phyloP scores from a whole-genome alignment of 768 basidiomycete genomes.

The Suillus paluster region DNA sequence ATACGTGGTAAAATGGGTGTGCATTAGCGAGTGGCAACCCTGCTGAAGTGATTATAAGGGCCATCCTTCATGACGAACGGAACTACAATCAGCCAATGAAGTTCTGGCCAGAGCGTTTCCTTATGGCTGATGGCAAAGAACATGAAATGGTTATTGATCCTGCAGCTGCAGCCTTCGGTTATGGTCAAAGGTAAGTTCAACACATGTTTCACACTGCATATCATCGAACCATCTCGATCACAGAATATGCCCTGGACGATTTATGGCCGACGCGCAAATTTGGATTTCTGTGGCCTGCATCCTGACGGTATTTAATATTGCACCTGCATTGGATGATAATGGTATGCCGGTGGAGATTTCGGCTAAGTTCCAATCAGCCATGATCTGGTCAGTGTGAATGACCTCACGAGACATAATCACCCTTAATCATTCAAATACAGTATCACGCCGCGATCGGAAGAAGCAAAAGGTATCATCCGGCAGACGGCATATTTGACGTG shows the following conservation, averaged over 20 bases:
- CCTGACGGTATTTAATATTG: conserved; percentile 32
- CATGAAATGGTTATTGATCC: conserved; percentile 35
- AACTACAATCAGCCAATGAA: conserved; percentile 38
- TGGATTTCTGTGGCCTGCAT: conserved; percentile 39
- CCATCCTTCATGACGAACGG: conserved; percentile 42
- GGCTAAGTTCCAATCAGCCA: conserved; percentile 32
- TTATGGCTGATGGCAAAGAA: conserved; percentile 42
- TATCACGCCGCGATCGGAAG: conserved; percentile 36
- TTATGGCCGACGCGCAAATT: conserved; percentile 47
- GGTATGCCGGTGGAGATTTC: conserved; percentile 20
- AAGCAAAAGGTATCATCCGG: conserved; percentile 28
- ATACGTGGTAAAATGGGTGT: conserved; percentile 49
- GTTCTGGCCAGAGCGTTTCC: conserved; percentile 45
- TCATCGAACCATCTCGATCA: not conserved
- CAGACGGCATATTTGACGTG: conserved; percentile 31
- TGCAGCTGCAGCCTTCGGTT: conserved; percentile 37
- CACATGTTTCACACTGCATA: not conserved
- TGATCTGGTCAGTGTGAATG: conserved; percentile 31
- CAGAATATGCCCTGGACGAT: conserved; percentile 47
- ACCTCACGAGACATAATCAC: too few species aligned
- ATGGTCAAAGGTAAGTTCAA: conserved; percentile 36
- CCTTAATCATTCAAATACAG: conserved; percentile 29
- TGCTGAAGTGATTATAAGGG: conserved; percentile 25
- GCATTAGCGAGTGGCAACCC: not conserved
- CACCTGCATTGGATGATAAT: conserved; percentile 23